Base-by-base conservation (phyloP, 192 early-diverging fungal species). In the Podila clonocystis region DNA sequence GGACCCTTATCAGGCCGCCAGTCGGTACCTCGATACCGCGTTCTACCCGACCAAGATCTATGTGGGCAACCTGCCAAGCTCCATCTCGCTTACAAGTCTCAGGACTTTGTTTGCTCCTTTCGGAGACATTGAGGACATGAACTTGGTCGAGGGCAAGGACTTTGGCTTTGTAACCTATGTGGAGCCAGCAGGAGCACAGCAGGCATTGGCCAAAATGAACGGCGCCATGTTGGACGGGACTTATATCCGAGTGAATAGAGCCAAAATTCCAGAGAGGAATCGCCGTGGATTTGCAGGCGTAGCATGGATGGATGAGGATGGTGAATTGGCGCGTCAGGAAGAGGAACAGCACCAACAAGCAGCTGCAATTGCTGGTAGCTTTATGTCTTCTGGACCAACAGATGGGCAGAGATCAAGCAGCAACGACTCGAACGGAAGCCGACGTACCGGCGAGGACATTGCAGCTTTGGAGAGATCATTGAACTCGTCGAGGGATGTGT, bases 1-100 rank as follows among this genome's bases (percentile, higher is more conserved):
- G 31, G 77, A 80, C 22, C 75, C 75, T 12, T 87, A 85, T 61
- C 36, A 72, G 22, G 84, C 84, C 6, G 86, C 86, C 12, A 85
- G 82, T 63, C 82, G 85, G 9, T 87, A 87, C 45, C 65, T 87
- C 13, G 86, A 87, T 58, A 87, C 86, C 9, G 86, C 85, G 45
- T 87, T 87, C 58, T 87, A 84, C 52, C 84, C 84, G 4, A 85
- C 84, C 2, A 87, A 87, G 61, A 85, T 87, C 12, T 87, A 87
- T 66, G 77, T 87, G 22, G 86, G 86, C 15, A 85, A 87, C 55
- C 50, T 87, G 5, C 71, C 82, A 5, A 74, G 68, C 38, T 66
- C 75, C 28, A 67, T 68, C 34, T 78, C 80, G 2, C 58, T 70
- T 36, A 83, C 69, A 9, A 67, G 71, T 22, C 59, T 74, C 9